phyloP scores from a whole-genome alignment of 2,329 filamentous ascomycete genomes.

The Botrytis fragariae region DNA sequence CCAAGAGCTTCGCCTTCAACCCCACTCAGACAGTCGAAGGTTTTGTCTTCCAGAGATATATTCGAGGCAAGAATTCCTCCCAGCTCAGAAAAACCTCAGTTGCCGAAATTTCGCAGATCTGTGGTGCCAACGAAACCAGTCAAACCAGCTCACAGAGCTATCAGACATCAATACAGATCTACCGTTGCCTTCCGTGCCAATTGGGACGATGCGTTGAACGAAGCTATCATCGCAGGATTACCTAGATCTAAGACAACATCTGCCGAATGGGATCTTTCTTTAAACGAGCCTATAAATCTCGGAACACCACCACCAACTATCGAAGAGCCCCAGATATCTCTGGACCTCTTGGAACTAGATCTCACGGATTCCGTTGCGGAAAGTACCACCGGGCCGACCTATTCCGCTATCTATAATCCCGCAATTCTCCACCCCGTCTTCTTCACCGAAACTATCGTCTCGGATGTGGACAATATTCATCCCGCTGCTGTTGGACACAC shows the following conservation, averaged over 20 bases:
- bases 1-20: background rate
- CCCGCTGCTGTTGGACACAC: slow-evolving; percentile 25
- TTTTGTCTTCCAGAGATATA: slow-evolving; percentile 31
- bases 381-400: background rate
- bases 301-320: slow-evolving; percentile 20
- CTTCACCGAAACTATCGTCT: slow-evolving; percentile 23
- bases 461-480: slow-evolving; percentile 21
- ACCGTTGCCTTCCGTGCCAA: slow-evolving; percentile 23
- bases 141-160: slow-evolving; percentile 19
- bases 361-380: background rate
- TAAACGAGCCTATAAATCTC: slow-evolving; percentile 23
- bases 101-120: slow-evolving; percentile 20
- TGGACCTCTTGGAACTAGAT: too few species aligned
- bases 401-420: slow-evolving; percentile 21
- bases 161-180: slow-evolving; percentile 27
- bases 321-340: slow-evolving; percentile 1
- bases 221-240: slow-evolving; percentile 31
- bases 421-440: slow-evolving; percentile 27
- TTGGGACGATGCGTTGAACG: slow-evolving; percentile 32
- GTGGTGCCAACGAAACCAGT: slow-evolving; percentile 3
- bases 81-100: slow-evolving; percentile 11
- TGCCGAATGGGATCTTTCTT: slow-evolving; percentile 27
- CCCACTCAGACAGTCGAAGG: slow-evolving; percentile 32
- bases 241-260: slow-evolving; percentile 11
- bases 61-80: slow-evolving; percentile 27